Conservation (phyloP, 2,329 filamentous ascomycete genomes). For the Escovopsis weberi region DNA sequence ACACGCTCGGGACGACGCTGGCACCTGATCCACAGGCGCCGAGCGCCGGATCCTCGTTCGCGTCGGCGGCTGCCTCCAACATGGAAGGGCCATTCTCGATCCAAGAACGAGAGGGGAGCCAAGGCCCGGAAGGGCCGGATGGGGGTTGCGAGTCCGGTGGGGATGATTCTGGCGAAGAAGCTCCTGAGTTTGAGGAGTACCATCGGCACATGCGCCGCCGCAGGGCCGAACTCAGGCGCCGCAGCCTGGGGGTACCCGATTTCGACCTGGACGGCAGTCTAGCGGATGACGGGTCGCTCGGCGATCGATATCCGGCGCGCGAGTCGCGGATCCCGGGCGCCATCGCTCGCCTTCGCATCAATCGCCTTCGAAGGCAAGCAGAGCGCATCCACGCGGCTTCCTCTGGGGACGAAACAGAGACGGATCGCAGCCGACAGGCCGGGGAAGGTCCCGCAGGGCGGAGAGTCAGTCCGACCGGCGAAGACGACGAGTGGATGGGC, state of each 20-base stretch:
- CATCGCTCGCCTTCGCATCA: too few species aligned
- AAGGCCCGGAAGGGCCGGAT: slow-evolving; percentile 15
- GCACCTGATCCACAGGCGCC: slow-evolving; percentile 70
- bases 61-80: slow-evolving; percentile 39
- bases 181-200: slow-evolving; percentile 28
- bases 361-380: too few species aligned
- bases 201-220: slow-evolving; percentile 2
- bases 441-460: slow-evolving; percentile 3
- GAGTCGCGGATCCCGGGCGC: too few species aligned
- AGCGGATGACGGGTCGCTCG: too few species aligned
- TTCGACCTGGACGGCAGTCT: slow-evolving; percentile 6
- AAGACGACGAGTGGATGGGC: slow-evolving; percentile 33
- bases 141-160: slow-evolving; percentile 36
- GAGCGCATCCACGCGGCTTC: slow-evolving; percentile 13
- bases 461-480: slow-evolving; percentile 4
- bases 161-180: slow-evolving; percentile 42
- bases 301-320: too few species aligned
- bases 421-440: slow-evolving; percentile 1
- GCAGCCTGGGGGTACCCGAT: slow-evolving; percentile 7
- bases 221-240: not conserved
- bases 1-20: slow-evolving; percentile 65
- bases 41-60: slow-evolving; percentile 70
- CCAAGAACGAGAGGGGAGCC: too few species aligned
- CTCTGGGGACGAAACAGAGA: slow-evolving; percentile 12
- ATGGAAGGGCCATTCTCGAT: slow-evolving; percentile 18